Evolutionary conservation across 2,329 filamentous ascomycete genomes (phyloP), one percentile per base, ranked within the genome.

Genomic region (Alternaria ethzedia): DNA sequence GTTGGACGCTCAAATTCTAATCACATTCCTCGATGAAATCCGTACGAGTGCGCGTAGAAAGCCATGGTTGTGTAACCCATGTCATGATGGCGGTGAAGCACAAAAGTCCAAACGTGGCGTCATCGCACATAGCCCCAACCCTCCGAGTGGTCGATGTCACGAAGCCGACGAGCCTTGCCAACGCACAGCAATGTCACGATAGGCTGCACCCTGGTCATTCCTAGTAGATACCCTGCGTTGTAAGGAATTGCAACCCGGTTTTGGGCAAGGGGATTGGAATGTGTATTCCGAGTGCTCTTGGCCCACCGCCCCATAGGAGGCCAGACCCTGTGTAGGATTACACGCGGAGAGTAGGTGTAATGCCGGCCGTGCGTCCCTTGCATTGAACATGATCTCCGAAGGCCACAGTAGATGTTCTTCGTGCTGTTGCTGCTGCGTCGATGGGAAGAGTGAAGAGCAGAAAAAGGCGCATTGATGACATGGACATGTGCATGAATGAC

Each of bases 31-130:
- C 47, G 11, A 50, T 52, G 36, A 44, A 61, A 43, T 49, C 36
- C 41, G 13, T 50, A 49, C 13, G 17, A 23, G 9, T 21, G 50
- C 47, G 57, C 20, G 13, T 17, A 20, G 44, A 54, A 21, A 28
- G 36, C 54, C 60, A 56, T 51, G 58, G 46, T 59, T 45, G 54
- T 46, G 49, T 30, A 49, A 58, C 17, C 28, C 46, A 20, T 57
- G 65, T 61, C 57, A 62, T 59, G 59, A 56, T 62, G 60, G 68
- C 68, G 68, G 68, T 70, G 68, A 63, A 59, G 62, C 59, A 51
- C 45, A 36, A 57, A 43, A 30, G 46, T 51, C 56, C 43, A 23
- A 63, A 58, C 58, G 65, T 70, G 64, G 41, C 68, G 68, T 70
- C 68, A 70, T 70, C 28, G 55, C 47, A 63, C 60, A 61, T 64